Base-by-base conservation (phyloP, 1,139 yeast species). In the Diutina siamensis region DNA sequence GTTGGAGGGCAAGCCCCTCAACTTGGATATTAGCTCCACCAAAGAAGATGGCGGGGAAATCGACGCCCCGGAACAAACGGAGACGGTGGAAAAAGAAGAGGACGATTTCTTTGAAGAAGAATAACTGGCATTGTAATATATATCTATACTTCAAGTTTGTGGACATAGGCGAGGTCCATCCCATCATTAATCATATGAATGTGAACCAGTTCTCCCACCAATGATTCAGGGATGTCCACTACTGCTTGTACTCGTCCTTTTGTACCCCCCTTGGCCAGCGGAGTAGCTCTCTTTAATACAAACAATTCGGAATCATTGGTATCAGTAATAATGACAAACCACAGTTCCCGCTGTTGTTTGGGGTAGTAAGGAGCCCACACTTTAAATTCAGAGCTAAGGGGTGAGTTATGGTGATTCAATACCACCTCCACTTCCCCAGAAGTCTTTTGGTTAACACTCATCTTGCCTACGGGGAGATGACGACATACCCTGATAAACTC, bases 321-420 rank as follows among this genome's bases (percentile, higher is more conserved):
- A 55, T 78, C 74, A 53, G 78, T 74, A 8, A 82, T 62, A 45
- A 89, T 74, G 9, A 83, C 73, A 60, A 92, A 86, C 98, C 98
- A 94, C 0, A 94, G 79, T 59, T 92, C 98, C 55, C 89, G 82
- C 62, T 94, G 99, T 1, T 82, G 71, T 60, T 92, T 89, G 44
- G 95, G 95, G 64, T 85, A 92, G 53, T 76, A 78, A 2, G 94
- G 94, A 50, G 92, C 71, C 56, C 81, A 78, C 50, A 86, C 77
- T 50, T 75, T 76, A 63, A 76, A 84, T 47, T 79, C 85, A 4
- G 65, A 62, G 51, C 72, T 78, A 48, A 72, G 63, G 12, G 84
- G 79, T 20, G 57, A 60, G 50, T 78, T 79, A 33, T 65, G 65
- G 59, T 83, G 94, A 8, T 57, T 57, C 44, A 85, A 64, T 19